A percentile compares a stretch with the other conserved stretches of the same genome.
Conservation (phyloP, 306 rosid species). For the Castanospermum australe region DNA sequence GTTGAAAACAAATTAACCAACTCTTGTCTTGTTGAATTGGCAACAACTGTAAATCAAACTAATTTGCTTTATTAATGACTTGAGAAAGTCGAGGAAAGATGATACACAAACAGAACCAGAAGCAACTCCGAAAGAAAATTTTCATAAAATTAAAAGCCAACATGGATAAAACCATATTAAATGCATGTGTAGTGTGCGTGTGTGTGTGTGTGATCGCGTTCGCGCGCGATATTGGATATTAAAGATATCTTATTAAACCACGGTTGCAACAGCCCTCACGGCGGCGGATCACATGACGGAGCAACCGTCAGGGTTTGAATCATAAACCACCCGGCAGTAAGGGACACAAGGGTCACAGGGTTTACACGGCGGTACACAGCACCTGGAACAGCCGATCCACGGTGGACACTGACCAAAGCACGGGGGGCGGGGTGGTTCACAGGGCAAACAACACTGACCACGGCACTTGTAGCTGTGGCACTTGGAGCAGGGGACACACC, state of each 20-base stretch:
- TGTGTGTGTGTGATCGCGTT: no score
- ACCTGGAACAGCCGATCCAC: constrained; percentile 12
- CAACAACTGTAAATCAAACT: no score
- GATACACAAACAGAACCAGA: no score
- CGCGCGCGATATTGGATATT: not conserved
- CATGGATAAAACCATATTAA: not conserved
- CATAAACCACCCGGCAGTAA: constrained; percentile 13
- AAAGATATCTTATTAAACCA: not conserved
- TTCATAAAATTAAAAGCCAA: not conserved
- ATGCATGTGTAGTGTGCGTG: not conserved
- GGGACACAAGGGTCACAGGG: constrained; percentile 2
- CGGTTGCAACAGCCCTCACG: not conserved
- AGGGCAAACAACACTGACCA: not conserved
- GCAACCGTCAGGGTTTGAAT: not conserved
- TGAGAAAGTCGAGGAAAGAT: no score
- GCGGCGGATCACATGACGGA: constrained; percentile 27
- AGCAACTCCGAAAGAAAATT: not conserved
- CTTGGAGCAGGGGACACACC: not conserved
- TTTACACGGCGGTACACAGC: not conserved
- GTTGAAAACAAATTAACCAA: no score
- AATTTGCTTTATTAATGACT: no score
- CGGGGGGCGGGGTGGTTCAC: not conserved
- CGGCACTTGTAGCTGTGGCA: not conserved
- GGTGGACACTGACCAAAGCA: not conserved
- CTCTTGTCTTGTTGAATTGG: no score